Percentiles rank a stretch among this genome's conserved stretches.
Conservation (phyloP, 2,329 filamentous ascomycete species). For the Setomelanomma holmii region DNA sequence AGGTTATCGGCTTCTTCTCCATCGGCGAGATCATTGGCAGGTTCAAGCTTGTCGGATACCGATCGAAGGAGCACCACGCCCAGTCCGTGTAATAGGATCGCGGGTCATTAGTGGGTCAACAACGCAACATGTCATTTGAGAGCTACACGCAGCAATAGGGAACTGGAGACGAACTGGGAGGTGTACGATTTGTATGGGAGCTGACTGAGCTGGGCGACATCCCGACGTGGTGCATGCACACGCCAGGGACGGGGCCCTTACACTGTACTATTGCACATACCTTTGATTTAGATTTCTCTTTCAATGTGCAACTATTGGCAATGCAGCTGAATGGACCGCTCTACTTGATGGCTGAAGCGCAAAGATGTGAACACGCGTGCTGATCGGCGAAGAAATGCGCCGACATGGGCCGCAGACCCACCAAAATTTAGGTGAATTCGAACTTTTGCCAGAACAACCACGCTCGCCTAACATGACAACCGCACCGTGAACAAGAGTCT, state of each 20-base stretch:
- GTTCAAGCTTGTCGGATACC: conserved; percentile 93
- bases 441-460: conserved; percentile 21
- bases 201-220: conserved; percentile 14
- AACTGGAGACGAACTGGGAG: conserved; percentile 7
- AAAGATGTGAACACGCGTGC: neutral
- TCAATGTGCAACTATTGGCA: conserved; percentile 41
- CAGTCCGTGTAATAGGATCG: conserved; percentile 7
- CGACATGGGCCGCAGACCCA: conserved; percentile 20
- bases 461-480: conserved; percentile 2
- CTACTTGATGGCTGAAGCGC: too few relatives aligned
- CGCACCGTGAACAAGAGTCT: neutral
- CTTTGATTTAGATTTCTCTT: conserved; percentile 48
- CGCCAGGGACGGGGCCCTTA: conserved; percentile 25
- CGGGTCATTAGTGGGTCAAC: conserved; percentile 15
- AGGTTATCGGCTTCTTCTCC: conserved; percentile 96
- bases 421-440: conserved; percentile 24
- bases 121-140: neutral
- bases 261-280: conserved; percentile 52
- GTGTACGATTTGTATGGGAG: conserved; percentile 30
- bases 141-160: neutral
- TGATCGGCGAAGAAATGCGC: conserved; percentile 24
- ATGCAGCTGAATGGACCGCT: conserved; percentile 30
- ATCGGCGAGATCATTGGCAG: conserved; percentile 96
- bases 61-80: conserved; percentile 39
- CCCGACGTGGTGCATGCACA: conserved; percentile 3